A percentile compares a stretch with the other conserved stretches of the same genome.
Evolutionary conservation across 768 basidiomycete species (phyloP).

Genomic region (Rhizopogon vesiculosus): DNA sequence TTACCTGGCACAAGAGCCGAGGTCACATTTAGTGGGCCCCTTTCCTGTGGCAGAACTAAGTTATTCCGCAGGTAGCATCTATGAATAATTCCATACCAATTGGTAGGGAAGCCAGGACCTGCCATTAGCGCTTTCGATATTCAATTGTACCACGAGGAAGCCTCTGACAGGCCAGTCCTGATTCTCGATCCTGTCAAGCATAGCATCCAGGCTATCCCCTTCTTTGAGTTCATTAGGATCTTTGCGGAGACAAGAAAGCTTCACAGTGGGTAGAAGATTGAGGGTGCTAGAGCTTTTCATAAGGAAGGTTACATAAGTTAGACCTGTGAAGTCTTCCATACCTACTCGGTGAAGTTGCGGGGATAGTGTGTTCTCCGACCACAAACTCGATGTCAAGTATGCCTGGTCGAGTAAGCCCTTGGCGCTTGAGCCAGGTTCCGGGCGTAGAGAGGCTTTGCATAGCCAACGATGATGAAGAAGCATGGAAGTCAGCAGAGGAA

Average conservation of each 20-base stretch:
- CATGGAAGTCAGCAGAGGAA: not conserved
- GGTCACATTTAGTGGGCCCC: conserved; percentile 36
- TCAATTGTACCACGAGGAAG: conserved; percentile 40
- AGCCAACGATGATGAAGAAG: not conserved
- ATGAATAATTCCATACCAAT: conserved; percentile 29
- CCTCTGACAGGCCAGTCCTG: conserved; percentile 41
- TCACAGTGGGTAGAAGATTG: not conserved
- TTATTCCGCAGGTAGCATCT: not conserved
- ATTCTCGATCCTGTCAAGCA: conserved; percentile 4
- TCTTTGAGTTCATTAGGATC: not conserved
- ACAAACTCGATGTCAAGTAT: conserved; percentile 18
- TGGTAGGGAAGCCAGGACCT: conserved; percentile 40
- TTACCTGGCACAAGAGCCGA: conserved; percentile 34
- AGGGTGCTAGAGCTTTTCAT: not conserved
- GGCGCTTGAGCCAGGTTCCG: conserved; percentile 23
- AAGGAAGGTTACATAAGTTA: not conserved
- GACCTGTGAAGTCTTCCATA: not conserved
- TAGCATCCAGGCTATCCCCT: not conserved
- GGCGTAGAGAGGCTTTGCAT: conserved; percentile 10
- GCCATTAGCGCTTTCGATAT: conserved; percentile 28
- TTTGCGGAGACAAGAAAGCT: conserved; percentile 17
- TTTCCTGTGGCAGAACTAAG: conserved; percentile 16
- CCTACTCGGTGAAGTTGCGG: not conserved
- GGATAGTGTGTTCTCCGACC: conserved; percentile 18
- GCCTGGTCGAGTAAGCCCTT: conserved; percentile 13